Conservation (phyloP, 495 filamentous ascomycete species). For the Penicillium lividum region DNA sequence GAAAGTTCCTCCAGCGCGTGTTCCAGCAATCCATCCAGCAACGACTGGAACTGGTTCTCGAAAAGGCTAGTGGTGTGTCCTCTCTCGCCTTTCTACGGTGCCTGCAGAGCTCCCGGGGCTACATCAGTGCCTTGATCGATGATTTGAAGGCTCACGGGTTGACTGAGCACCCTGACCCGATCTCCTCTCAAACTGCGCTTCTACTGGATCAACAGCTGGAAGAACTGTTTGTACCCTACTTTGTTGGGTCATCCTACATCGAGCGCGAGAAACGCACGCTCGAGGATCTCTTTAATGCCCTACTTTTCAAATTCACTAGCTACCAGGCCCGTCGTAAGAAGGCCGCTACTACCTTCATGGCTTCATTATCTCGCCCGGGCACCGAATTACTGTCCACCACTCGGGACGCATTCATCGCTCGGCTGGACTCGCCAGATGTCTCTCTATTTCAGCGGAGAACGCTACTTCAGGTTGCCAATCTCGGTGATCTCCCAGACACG, state of each 20-base stretch:
- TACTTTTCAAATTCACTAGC: conserved; percentile 92
- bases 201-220: conserved; percentile 94
- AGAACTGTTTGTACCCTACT: conserved; percentile 93
- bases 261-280: conserved; percentile 88
- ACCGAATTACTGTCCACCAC: conserved; percentile 80
- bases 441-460: conserved; percentile 81
- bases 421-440: conserved; percentile 81
- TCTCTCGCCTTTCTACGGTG: conserved; percentile 90
- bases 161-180: conserved; percentile 90
- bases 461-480: conserved; percentile 79
- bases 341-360: conserved; percentile 86
- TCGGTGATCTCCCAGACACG: conserved; percentile 55
- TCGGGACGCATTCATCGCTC: conserved; percentile 75
- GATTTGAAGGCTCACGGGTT: conserved; percentile 92
- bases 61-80: conserved; percentile 87
- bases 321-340: conserved; percentile 87
- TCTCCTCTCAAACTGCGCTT: conserved; percentile 81
- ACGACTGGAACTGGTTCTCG: conserved; percentile 90
- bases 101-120: conserved; percentile 83
- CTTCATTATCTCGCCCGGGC: conserved; percentile 80
- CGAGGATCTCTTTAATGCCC: conserved; percentile 87
- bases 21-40: conserved; percentile 99
- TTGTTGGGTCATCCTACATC: conserved; percentile 91
- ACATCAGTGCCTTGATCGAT: conserved; percentile 82
- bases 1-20: conserved; percentile 88